Evolutionary conservation across 192 early-diverging fungal genomes (phyloP).

Genomic region (Rhizophagus clarus): DNA sequence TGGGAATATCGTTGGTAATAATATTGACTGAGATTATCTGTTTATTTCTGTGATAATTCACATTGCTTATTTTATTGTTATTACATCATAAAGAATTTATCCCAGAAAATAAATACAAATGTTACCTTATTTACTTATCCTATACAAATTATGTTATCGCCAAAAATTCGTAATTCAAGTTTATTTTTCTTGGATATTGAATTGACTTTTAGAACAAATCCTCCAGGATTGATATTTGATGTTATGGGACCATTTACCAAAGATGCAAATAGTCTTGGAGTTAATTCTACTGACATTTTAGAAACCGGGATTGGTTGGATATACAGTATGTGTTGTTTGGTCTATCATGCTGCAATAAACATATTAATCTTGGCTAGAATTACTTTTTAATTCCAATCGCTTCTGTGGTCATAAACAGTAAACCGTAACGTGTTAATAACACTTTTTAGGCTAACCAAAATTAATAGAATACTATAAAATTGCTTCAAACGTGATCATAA

Average conservation of each 20-base stretch:
- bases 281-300: neutral
- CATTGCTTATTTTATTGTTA: neutral
- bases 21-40: neutral
- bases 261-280: no score
- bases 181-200: constrained; percentile 26
- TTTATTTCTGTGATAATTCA: neutral
- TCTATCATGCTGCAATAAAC: neutral
- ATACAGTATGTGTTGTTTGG: neutral
- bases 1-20: constrained; percentile 7
- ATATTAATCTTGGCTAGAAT: no score
- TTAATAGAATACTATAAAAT: no score
- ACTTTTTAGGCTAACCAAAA: no score
- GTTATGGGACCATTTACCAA: constrained; percentile 14
- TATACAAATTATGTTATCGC: constrained; percentile 12
- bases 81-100: no score
- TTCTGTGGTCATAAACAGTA: no score
- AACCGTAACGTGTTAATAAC: no score
- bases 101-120: no score
- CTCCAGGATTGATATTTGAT: neutral
- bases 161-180: constrained; percentile 19
- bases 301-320: no score
- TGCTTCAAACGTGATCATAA: no score
- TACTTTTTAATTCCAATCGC: no score
- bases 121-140: constrained; percentile 2
- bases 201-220: neutral